These are phyloP conservation scores for Neurospora terricola DNA, from an alignment of 495 filamentous ascomycete species.

Conservation along the genomic window DNA sequence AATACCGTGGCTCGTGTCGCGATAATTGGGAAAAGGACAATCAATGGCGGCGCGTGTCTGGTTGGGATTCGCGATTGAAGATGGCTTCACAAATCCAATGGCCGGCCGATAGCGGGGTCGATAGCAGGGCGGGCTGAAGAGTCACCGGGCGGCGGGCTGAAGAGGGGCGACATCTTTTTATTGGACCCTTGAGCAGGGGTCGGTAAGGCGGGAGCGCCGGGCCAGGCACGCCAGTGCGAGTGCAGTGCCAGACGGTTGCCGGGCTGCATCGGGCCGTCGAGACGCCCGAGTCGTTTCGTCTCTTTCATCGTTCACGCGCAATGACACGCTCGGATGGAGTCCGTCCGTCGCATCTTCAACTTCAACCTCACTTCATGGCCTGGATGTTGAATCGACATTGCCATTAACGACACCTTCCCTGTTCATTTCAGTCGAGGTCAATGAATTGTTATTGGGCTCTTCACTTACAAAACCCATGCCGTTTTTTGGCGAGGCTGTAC, in stretches of 20 bases:
- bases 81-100: background rate
- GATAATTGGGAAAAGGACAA: background rate
- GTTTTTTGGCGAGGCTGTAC: background rate
- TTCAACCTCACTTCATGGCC: background rate
- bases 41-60: background rate
- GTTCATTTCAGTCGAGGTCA: no score
- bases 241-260: background rate
- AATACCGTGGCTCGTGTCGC: background rate
- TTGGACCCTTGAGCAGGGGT: background rate
- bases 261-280: background rate
- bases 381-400: background rate
- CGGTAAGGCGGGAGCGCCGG: background rate
- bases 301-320: background rate
- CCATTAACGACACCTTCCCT: no score
- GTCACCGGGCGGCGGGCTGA: background rate
- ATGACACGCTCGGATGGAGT: background rate
- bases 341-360: background rate
- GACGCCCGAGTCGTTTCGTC: background rate
- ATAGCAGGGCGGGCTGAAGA: background rate
- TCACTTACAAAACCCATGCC: no score
- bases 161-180: background rate
- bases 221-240: background rate
- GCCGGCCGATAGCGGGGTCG: background rate
- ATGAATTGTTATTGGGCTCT: no score
- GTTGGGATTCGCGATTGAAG: background rate